phyloP scores from a whole-genome alignment of 2,329 filamentous ascomycete species.

The Annulohypoxylon truncatum region DNA sequence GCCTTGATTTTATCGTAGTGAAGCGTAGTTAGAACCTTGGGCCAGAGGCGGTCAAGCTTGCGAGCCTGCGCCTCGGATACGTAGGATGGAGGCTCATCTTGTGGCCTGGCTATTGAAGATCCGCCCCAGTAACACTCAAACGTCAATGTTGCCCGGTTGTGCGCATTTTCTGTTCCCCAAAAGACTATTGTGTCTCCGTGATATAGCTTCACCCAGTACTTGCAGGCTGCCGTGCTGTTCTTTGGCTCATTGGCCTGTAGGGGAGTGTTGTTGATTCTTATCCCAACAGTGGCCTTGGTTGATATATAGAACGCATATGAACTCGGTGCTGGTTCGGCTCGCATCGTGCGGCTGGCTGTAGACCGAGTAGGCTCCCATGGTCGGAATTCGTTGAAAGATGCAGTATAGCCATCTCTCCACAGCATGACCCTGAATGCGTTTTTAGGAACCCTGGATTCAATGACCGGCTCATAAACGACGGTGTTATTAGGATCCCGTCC shows the following conservation, averaged over 20 bases:
- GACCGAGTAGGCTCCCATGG: constrained; percentile 66
- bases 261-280: constrained; percentile 79
- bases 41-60: constrained; percentile 62
- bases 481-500: constrained; percentile 79
- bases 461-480: constrained; percentile 68
- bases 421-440: constrained; percentile 82
- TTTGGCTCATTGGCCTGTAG: constrained; percentile 68
- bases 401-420: constrained; percentile 73
- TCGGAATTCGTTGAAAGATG: constrained; percentile 64
- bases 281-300: constrained; percentile 81
- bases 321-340: constrained; percentile 54
- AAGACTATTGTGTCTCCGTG: constrained; percentile 82
- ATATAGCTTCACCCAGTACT: constrained; percentile 75
- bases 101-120: constrained; percentile 58
- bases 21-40: constrained; percentile 58
- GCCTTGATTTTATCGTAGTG: constrained; percentile 56
- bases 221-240: constrained; percentile 65
- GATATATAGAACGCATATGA: constrained; percentile 79
- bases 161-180: constrained; percentile 64
- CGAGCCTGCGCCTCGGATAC: constrained; percentile 56
- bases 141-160: constrained; percentile 57
- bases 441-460: constrained; percentile 81
- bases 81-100: constrained; percentile 52
- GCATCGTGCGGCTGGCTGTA: constrained; percentile 51
- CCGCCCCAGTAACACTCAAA: constrained; percentile 69